phyloP scores from a whole-genome alignment of 2,329 filamentous ascomycete genomes.

The Xylariaceae sp. region DNA sequence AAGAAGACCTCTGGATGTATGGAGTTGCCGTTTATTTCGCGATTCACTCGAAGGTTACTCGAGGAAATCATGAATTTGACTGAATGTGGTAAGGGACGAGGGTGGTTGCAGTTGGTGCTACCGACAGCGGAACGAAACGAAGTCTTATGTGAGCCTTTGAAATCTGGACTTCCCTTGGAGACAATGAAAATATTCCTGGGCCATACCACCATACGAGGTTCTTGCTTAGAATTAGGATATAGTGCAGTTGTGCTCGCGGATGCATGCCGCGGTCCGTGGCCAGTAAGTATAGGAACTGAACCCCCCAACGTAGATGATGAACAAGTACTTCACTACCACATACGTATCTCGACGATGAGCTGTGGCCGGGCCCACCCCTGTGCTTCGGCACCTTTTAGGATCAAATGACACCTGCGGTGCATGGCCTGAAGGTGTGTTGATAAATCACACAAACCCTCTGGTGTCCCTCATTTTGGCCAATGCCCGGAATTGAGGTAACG shows the following conservation, averaged over 20 bases:
- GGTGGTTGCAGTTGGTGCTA: conserved; percentile 9
- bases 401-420: not conserved
- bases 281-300: conserved; percentile 10
- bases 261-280: conserved; percentile 12
- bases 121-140: conserved; percentile 4
- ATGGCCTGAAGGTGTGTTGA: conserved; percentile 8
- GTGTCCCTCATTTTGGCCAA: conserved; percentile 1
- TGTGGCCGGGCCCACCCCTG: conserved; percentile 14
- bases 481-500: not conserved
- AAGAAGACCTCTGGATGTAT: conserved; percentile 1
- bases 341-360: conserved; percentile 1
- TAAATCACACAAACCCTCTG: conserved; percentile 7
- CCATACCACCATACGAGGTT: conserved; percentile 5
- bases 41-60: conserved; percentile 8
- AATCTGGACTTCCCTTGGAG: not conserved
- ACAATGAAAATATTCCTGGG: conserved; percentile 1
- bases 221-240: conserved; percentile 14
- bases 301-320: conserved; percentile 4
- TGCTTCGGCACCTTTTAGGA: conserved; percentile 14
- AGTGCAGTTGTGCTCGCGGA: conserved; percentile 23
- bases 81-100: conserved; percentile 8
- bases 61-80: conserved; percentile 6
- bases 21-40: conserved; percentile 4
- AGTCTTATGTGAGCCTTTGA: conserved; percentile 10
- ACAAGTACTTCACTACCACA: conserved; percentile 9